Evolutionary conservation across 106 monocot genomes (phyloP), one percentile per base, ranked within the genome.

Genomic region (Agapanthus africanus): DNA sequence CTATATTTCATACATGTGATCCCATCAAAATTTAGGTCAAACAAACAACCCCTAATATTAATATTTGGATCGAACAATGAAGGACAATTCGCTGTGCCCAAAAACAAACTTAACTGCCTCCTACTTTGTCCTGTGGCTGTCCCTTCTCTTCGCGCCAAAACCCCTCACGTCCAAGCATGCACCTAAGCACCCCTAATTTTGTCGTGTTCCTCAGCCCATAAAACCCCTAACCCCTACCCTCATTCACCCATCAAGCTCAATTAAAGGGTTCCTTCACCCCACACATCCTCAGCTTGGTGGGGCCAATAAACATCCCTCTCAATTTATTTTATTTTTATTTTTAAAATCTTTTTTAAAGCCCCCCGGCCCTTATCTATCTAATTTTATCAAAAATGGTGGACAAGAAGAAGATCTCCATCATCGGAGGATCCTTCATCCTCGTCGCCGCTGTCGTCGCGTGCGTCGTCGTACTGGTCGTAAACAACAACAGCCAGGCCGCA

Each of bases 321-420:
- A 8, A 63, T n/a, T 13, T 10, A 59, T 28, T 11, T 8, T 28
- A 6, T 11, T 59, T 59, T 21, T 13, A 0, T 47, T 19, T 2
- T 19, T 47, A 27, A 16, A 59, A 26, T 22, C 30, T 1, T 31
- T 22, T 1, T 59, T 6, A 59, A 11, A 11, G 22, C 30, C 0
- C 59, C 4, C 26, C 59, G 22, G 1, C 18, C 26, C 21, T n/a
- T 11, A 3, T n/a, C 30, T n/a, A n/a, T n/a, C 1, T 23, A 23
- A 8, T 2, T 11, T 11, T 23, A 6, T 3, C 64, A 19, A 64
- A 14, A 36, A 64, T 64, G 64, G 22, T 9, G 0, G 33, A 21
- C 31, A 63, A 63, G 8, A 68, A 46, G 19, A 64, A 64, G 37
- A 64, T 64, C 64, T 19, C 64, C 38, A 37, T 64, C 10, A 39